phyloP scores from a whole-genome alignment of 1,284 basidiomycete species.

The Takashimella koratensis region DNA sequence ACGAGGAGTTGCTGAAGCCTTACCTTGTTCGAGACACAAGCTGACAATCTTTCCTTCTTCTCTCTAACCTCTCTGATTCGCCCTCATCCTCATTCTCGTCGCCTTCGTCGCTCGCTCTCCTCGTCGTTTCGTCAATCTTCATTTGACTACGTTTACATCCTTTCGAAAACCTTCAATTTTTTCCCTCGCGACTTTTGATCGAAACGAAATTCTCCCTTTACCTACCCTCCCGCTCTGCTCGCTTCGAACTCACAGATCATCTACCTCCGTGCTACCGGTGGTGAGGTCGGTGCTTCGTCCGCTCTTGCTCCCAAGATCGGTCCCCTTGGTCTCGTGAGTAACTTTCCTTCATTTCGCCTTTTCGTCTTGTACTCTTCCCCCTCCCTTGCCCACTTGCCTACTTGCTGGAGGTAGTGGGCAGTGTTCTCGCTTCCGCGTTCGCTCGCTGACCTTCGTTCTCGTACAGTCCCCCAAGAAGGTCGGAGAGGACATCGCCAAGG shows the following conservation, averaged over 20 bases:
- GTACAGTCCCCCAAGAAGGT: constrained; percentile 98
- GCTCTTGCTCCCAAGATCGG: constrained; percentile 99
- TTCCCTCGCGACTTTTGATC: no score
- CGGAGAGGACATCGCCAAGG: constrained; percentile 99
- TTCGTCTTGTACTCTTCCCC: neutral
- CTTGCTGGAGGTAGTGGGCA: neutral
- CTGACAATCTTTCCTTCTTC: no score
- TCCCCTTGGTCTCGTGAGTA: constrained; percentile 95
- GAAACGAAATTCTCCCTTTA: no score
- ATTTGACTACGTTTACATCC: no score
- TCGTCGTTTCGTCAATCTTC: no score
- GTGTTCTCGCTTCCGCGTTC: neutral
- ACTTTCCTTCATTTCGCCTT: neutral
- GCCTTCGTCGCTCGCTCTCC: no score
- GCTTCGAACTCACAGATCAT: constrained; percentile 64
- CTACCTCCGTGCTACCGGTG: constrained; percentile 98
- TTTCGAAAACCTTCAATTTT: no score
- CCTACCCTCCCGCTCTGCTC: no score
- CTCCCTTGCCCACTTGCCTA: neutral
- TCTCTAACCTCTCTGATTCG: no score
- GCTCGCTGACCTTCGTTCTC: neutral
- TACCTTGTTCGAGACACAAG: no score
- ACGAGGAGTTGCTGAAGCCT: no score
- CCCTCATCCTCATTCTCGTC: no score
- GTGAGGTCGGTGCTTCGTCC: constrained; percentile 99